Conservation (phyloP, 352 stramenopile species). For the Pythium rhizo-oryzae region DNA sequence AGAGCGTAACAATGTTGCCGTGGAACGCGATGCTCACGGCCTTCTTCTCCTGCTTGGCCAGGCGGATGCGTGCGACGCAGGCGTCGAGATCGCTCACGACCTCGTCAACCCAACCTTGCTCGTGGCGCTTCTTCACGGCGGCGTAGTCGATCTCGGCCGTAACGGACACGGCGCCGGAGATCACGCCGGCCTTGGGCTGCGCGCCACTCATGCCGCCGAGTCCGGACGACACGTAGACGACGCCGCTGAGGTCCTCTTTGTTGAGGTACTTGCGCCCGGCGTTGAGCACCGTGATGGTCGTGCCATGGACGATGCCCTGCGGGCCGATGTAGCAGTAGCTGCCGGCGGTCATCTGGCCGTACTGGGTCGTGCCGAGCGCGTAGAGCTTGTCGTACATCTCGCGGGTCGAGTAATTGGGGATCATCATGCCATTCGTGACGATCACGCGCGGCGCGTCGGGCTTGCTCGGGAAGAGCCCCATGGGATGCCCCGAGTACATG, state of each 20-base stretch:
- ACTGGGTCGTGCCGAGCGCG: conserved; percentile 85
- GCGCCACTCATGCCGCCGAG: conserved; percentile 89
- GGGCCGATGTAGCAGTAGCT: conserved; percentile 93
- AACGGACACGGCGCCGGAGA: conserved; percentile 84
- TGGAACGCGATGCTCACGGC: conserved; percentile 83
- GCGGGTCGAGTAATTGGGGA: conserved; percentile 88
- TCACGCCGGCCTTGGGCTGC: conserved; percentile 85
- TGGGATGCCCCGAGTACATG: conserved; percentile 90
- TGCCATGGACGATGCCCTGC: conserved; percentile 91
- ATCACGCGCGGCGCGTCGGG: conserved; percentile 80
- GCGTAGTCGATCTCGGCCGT: conserved; percentile 82
- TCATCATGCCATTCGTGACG: conserved; percentile 91
- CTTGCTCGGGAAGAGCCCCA: conserved; percentile 84
- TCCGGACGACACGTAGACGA: conserved; percentile 87
- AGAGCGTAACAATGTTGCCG: conserved; percentile 88
- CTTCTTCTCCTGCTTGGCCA: conserved; percentile 59
- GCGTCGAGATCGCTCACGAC: conserved; percentile 69
- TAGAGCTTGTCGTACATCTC: conserved; percentile 90
- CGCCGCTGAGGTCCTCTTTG: conserved; percentile 65
- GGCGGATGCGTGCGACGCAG: conserved; percentile 62
- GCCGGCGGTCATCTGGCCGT: conserved; percentile 91
- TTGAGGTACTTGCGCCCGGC: conserved; percentile 87
- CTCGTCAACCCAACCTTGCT: conserved; percentile 88
- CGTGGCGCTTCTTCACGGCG: conserved; percentile 84
- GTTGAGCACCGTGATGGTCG: conserved; percentile 91